Conservation (phyloP, 306 rosid genomes). For the Trifolium fragiferum region DNA sequence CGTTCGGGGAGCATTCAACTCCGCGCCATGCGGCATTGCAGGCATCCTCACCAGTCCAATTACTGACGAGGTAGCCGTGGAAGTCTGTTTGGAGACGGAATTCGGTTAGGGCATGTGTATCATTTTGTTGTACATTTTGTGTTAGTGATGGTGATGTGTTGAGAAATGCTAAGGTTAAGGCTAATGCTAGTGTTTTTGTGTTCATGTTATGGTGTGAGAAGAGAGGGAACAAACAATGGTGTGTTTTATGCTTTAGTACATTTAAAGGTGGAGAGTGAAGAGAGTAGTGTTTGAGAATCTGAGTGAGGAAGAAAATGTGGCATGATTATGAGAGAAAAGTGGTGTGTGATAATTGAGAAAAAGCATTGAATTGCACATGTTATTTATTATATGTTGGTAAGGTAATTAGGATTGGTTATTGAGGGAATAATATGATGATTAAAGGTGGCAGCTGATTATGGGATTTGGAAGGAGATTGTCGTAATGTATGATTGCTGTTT, state of each 20-base stretch:
- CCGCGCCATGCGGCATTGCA: constrained; percentile 76
- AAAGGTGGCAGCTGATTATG: constrained; percentile 49
- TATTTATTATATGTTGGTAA: constrained; percentile 23
- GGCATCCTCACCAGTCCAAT: constrained; percentile 77
- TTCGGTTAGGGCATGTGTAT: constrained; percentile 64
- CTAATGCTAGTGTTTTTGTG: constrained; percentile 26
- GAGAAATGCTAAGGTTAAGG: constrained; percentile 27
- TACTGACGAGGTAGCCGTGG: constrained; percentile 74
- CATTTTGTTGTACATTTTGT: constrained; percentile 48
- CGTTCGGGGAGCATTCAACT: constrained; percentile 67
- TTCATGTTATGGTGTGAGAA: constrained; percentile 56
- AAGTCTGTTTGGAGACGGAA: constrained; percentile 75
- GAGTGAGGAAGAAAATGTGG: constrained; percentile 19
- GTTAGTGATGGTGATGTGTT: neutral
- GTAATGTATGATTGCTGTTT: constrained; percentile 58
- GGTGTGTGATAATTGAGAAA: constrained; percentile 33
- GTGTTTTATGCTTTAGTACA: constrained; percentile 26
- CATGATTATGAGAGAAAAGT: constrained; percentile 46
- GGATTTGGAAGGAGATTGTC: constrained; percentile 44
- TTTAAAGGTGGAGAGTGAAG: constrained; percentile 23
- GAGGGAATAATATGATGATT: constrained; percentile 55
- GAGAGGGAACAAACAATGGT: constrained; percentile 24
- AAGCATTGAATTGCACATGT: constrained; percentile 13
- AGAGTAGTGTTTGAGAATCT: neutral
- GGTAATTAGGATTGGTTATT: neutral